Evolutionary conservation across 1,284 basidiomycete genomes (phyloP), one percentile per base, ranked within the genome.

Genomic region (Ustilago sp.): DNA sequence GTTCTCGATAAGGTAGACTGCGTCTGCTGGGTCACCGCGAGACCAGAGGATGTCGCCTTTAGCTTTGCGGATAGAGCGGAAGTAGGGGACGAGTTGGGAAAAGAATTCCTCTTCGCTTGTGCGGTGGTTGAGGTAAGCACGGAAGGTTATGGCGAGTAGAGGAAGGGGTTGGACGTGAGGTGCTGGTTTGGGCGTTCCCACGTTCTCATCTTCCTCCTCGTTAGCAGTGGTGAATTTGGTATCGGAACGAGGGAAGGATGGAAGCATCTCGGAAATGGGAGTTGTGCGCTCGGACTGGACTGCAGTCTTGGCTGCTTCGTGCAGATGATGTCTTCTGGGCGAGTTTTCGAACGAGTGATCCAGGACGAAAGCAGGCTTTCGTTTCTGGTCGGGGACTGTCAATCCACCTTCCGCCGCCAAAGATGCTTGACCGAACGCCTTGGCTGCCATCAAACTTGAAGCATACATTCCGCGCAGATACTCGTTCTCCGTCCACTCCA

Each of bases 261-360:
- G 68, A 3, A 39, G 41, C 8, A 69, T 63, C 36, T 72, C 73
- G 2, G 69, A 50, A 6, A 72, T 65, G n/a, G 67, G 68, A 53
- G 74, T 68, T 0, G 61, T 71, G 2, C 68, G 56, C 19, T 59
- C 63, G 58, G 64, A 73, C 34, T 67, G 64, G 11, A 80, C 74
- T 34, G 80, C 82, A 11, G 68, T 80, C 67, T 81, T 77, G 66
- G 94, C 95, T 0, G 91, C 94, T 63, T 92, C 90, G 34, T 92
- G 90, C 1, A 98, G 86, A 68, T 94, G 92, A 1, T 90, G 89
- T 45, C 91, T 87, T 48, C 94, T 88, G 0, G 94, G 95, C 32
- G 93, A 94, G 52, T 91, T 91, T 15, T 89, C 89, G 56, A 91
- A 89, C 0, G 91, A 91, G 51, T 90, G 90, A 36, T 89, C 89